Base-by-base conservation (phyloP, 164 flowering plant genomes). In the Magnolia officinalis region DNA sequence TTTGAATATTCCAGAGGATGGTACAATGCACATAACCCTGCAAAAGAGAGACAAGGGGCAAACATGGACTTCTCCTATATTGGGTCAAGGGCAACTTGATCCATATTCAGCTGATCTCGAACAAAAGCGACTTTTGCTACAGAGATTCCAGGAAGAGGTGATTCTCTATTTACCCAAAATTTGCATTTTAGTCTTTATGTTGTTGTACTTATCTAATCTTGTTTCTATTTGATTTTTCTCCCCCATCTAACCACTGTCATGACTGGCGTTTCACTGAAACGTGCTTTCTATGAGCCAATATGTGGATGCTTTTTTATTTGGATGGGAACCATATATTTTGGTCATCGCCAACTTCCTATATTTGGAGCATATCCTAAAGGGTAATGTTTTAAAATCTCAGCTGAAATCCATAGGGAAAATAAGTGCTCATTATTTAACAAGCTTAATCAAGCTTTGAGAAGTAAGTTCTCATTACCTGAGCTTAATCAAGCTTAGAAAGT, bases 81-180 rank as follows among this genome's bases (percentile, higher is more conserved):
- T 83, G 69, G 96, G 98, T 66, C 85, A 90, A 80, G 98, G 96
- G 72, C 94, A 91, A 83, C 86, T 93, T 50, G 99, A 92, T 82
- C 89, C 99, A 63, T 85, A 87, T 52, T 14, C 90, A 51, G 76
- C 89, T 50, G 98, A 93, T 85, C 86, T 88, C 65, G 96, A 95
- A 75, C 99, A 93, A 87, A 95, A 89, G 81, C 92, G 97, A 24
- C 94, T 95, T 79, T 90, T 93, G 98, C 91, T 95, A 64, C 91
- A 93, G 86, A 87, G 97, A 76, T 95, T 95, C 86, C 98, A 95
- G 75, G 97, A 92, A 80, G 97, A 95, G 98, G 96, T 91, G 75
- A 78, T 52, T 19, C 37, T 11, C 52, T 14, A 24, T 23, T 14
- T 70, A 3, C 50, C 9, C 8, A 20, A 49, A 24, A 49, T 49